A percentile compares a stretch with the other conserved stretches of the same genome.
Evolutionary conservation across 306 rosid genomes (phyloP).

Genomic region (Quercus robur): DNA sequence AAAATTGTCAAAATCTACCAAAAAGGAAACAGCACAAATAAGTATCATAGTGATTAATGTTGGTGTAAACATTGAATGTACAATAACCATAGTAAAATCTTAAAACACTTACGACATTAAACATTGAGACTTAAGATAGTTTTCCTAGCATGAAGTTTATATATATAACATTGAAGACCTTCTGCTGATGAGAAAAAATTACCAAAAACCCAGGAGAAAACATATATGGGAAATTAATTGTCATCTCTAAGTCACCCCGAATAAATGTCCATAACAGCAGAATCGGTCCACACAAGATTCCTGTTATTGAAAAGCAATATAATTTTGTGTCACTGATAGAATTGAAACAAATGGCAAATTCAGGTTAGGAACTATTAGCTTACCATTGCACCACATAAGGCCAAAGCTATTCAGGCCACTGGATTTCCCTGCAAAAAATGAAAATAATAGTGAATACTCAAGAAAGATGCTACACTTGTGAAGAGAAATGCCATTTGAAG

Average conservation of each 20-base stretch:
- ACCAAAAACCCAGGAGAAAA: constrained; percentile 84
- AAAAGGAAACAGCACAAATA: neutral
- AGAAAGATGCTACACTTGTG: constrained; percentile 23
- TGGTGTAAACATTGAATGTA: neutral
- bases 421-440: constrained; percentile 70
- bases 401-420: constrained; percentile 98
- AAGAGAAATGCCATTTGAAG: constrained; percentile 15
- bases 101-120: neutral
- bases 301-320: constrained; percentile 31
- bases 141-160: neutral
- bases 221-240: constrained; percentile 63
- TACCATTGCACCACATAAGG: constrained; percentile 99
- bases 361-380: constrained; percentile 23
- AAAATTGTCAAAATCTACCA: neutral
- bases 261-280: constrained; percentile 73
- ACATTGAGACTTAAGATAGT: neutral
- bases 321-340: constrained; percentile 7
- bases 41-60: neutral
- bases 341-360: constrained; percentile 14
- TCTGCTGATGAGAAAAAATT: constrained; percentile 22
- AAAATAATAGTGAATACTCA: constrained; percentile 8
- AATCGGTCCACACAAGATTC: constrained; percentile 73
- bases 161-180: neutral
- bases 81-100: neutral
- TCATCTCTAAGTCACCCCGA: constrained; percentile 72